Evolutionary conservation across 495 filamentous ascomycete genomes (phyloP).

Genomic region (Talaromyces ruber): DNA sequence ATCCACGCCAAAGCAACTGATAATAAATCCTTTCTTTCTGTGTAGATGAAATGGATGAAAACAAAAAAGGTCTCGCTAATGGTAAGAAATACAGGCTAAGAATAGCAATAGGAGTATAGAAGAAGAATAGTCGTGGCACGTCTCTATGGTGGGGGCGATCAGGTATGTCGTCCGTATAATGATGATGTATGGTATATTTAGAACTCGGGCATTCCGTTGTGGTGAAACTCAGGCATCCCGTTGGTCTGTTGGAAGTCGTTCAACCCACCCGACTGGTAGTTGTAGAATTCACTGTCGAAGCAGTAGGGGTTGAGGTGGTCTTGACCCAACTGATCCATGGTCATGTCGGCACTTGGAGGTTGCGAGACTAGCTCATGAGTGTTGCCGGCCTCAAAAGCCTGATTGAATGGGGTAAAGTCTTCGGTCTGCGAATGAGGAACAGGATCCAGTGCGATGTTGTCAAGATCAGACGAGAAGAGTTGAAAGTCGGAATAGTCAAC

Average conservation of each 20-base stretch:
- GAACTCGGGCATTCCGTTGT: constrained; percentile 1
- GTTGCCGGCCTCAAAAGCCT: neutral
- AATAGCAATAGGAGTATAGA: neutral
- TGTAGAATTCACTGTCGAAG: constrained; percentile 6
- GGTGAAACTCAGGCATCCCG: neutral
- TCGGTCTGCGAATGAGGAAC: neutral
- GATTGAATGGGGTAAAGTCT: neutral
- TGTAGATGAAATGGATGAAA: neutral
- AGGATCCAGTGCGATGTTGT: neutral
- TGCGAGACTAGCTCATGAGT: neutral
- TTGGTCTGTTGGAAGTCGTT: neutral
- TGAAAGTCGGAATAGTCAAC: constrained; percentile 18
- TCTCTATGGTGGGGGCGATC: neutral
- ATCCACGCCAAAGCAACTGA: neutral
- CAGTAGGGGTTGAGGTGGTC: constrained; percentile 1
- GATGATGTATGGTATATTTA: neutral
- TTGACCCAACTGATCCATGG: constrained; percentile 3
- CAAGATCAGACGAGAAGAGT: constrained; percentile 14
- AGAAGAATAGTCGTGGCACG: neutral
- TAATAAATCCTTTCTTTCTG: neutral
- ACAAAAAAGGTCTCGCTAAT: neutral
- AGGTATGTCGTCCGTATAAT: neutral
- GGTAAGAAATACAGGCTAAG: constrained; percentile 5
- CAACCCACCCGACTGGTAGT: neutral
- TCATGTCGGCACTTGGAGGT: constrained; percentile 6